phyloP scores from a whole-genome alignment of 495 filamentous ascomycete species.

The Mytilinidion resinicola region DNA sequence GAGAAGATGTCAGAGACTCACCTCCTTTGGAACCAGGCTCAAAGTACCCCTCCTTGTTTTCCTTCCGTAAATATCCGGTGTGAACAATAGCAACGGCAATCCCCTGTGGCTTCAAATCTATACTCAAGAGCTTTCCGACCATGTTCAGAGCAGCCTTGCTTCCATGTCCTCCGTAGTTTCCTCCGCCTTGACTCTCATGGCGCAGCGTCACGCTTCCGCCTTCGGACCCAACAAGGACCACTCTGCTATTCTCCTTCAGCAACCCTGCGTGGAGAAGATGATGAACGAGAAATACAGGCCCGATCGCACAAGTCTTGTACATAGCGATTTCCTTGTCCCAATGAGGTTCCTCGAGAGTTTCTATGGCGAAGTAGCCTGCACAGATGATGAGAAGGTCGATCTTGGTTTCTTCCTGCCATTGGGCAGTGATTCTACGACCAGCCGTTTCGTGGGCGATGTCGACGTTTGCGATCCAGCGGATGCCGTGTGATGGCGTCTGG shows the following conservation, averaged over 20 bases:
- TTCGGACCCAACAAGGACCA: slow-evolving; percentile 63
- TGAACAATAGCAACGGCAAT: slow-evolving; percentile 63
- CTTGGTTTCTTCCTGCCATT: slow-evolving; percentile 38
- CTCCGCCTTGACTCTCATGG: slow-evolving; percentile 60
- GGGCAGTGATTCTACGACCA: slow-evolving; percentile 26
- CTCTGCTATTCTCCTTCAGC: slow-evolving; percentile 47
- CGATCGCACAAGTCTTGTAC: slow-evolving; percentile 64
- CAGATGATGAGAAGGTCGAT: slow-evolving; percentile 58
- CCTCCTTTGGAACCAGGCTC: slow-evolving; percentile 67
- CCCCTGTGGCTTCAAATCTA: slow-evolving; percentile 58
- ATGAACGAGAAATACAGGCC: slow-evolving; percentile 60
- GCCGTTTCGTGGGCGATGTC: slow-evolving; percentile 36
- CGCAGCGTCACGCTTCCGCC: slow-evolving; percentile 62
- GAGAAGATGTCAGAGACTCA: no score
- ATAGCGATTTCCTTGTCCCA: slow-evolving; percentile 61
- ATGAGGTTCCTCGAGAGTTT: slow-evolving; percentile 56
- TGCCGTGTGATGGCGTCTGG: slow-evolving; percentile 24
- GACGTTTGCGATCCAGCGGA: slow-evolving; percentile 38
- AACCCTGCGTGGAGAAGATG: slow-evolving; percentile 50
- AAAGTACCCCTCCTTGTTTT: slow-evolving; percentile 64
- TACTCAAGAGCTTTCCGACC: slow-evolving; percentile 62
- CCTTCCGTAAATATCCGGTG: slow-evolving; percentile 71
- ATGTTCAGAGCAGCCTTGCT: slow-evolving; percentile 70
- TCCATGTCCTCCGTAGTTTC: slow-evolving; percentile 67
- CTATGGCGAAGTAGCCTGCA: slow-evolving; percentile 62